Evolutionary conservation across 768 basidiomycete species (phyloP).

Genomic region (Tylopilus sp.): DNA sequence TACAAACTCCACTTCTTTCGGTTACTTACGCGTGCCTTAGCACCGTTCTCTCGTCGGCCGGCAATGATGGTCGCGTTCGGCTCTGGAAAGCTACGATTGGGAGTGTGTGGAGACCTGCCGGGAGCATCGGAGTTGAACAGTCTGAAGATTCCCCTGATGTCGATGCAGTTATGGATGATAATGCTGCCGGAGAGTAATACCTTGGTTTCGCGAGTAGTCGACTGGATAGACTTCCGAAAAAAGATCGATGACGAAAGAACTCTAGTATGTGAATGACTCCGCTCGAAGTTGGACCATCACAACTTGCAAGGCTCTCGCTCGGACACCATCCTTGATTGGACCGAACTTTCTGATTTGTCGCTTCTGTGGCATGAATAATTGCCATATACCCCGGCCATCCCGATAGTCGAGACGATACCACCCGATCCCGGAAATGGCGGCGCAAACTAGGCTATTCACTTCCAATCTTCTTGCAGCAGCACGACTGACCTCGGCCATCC

Average conservation of each 20-base stretch:
- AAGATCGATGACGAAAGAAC: no score
- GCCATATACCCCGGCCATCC: neutral
- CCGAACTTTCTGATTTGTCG: neutral
- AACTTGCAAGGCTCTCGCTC: no score
- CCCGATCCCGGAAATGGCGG: slow-evolving; percentile 16
- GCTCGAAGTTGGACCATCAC: no score
- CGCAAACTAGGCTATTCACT: slow-evolving; percentile 25
- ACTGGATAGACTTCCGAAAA: neutral
- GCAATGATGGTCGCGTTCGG: slow-evolving; percentile 78
- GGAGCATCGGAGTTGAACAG: slow-evolving; percentile 79
- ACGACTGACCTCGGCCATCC: slow-evolving; percentile 27
- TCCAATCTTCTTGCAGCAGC: slow-evolving; percentile 1
- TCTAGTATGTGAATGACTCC: no score
- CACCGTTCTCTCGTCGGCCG: slow-evolving; percentile 78
- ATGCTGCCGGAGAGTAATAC: slow-evolving; percentile 32
- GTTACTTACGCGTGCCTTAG: slow-evolving; percentile 35
- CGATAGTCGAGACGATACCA: neutral
- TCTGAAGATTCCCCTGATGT: slow-evolving; percentile 46
- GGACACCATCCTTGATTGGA: no score
- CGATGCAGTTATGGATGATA: slow-evolving; percentile 46
- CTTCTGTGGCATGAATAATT: neutral
- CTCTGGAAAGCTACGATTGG: slow-evolving; percentile 84
- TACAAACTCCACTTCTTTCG: neutral
- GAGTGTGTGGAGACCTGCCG: slow-evolving; percentile 81
- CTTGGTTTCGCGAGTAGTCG: neutral